These are phyloP conservation scores for Monascus ruber DNA, from an alignment of 2,329 filamentous ascomycete genomes.

Conservation along the genomic window DNA sequence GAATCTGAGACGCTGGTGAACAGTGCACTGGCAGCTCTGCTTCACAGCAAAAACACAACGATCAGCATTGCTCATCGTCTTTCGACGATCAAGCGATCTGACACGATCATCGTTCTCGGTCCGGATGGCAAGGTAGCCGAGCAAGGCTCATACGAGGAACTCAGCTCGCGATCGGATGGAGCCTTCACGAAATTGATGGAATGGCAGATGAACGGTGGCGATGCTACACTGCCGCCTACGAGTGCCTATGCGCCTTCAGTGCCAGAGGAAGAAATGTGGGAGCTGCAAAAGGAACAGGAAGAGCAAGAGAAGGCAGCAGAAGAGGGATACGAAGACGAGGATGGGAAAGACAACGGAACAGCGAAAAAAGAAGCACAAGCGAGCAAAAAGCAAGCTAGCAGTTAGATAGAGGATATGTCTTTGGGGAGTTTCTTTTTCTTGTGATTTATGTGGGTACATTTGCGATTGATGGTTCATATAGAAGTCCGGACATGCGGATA, in stretches of 20 bases:
- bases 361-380: neutral
- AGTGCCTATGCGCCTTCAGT: slow-evolving; percentile 19
- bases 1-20: slow-evolving; percentile 97
- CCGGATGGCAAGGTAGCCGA: slow-evolving; percentile 83
- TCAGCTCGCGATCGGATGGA: slow-evolving; percentile 62
- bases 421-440: neutral
- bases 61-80: slow-evolving; percentile 95
- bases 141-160: slow-evolving; percentile 68
- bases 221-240: slow-evolving; percentile 28
- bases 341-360: slow-evolving; percentile 13
- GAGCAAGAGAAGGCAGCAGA: slow-evolving; percentile 25
- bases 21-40: slow-evolving; percentile 67
- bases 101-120: slow-evolving; percentile 85
- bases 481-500: too few relatives aligned
- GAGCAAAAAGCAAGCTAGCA: neutral
- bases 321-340: slow-evolving; percentile 18
- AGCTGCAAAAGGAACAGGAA: slow-evolving; percentile 26
- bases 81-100: slow-evolving; percentile 90
- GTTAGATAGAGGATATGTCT: too few relatives aligned
- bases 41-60: slow-evolving; percentile 83
- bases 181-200: slow-evolving; percentile 96
- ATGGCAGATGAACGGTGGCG: slow-evolving; percentile 90
- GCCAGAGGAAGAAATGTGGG: slow-evolving; percentile 41
- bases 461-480: neutral
- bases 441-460: neutral